Evolutionary conservation across 257 asterid genomes (phyloP), one percentile per base, ranked within the genome.

Genomic region (Capsicum baccatum): DNA sequence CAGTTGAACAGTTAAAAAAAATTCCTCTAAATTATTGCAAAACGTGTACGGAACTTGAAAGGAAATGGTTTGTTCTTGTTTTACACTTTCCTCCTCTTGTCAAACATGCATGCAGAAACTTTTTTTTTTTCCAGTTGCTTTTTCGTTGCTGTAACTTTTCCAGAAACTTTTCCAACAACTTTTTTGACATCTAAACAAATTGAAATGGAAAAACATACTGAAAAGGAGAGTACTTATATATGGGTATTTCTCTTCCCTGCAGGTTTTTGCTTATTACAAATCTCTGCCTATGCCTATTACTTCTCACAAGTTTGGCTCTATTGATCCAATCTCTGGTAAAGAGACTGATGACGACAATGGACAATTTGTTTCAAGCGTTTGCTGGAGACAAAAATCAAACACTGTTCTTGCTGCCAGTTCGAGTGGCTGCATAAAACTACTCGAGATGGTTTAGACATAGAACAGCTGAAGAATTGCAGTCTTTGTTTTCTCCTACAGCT

Each of bases 261-360:
- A 96, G 99, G 97, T 96, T 68, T 93, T 84, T 87, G 88, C 98
- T 60, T 96, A 93, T 76, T 84, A 94, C 86, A 94, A 89, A 81
- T 92, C 98, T 82, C 86, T 92, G 79, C 96, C 99, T 58, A 92
- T 95, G 97, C 99, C 99, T 44, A 90, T 96, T 66, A 90, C 97
- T 62, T 84, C 98, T 83, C 87, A 92, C 87, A 94, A 93, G 89
- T 94, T 96, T 70, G 98, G 99, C 74, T 92, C 97, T 68, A 89
- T 92, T 54, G 98, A 96, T 91, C 92, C 94, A 80, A 89, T 92
- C 84, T 91, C 98, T 83, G 98, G 97, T 37, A 93, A 88, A 87
- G 97, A 93, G 85, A 91, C 94, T 3, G 95, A 92, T 83, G 93
- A 91, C 35, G 97, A 91, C 86, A 94, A 92, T 50, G 98, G 95